A percentile compares a stretch with the other conserved stretches of the same genome.
Evolutionary conservation across 805 yeast genomes (phyloP).

Genomic region (Candida quercuum): DNA sequence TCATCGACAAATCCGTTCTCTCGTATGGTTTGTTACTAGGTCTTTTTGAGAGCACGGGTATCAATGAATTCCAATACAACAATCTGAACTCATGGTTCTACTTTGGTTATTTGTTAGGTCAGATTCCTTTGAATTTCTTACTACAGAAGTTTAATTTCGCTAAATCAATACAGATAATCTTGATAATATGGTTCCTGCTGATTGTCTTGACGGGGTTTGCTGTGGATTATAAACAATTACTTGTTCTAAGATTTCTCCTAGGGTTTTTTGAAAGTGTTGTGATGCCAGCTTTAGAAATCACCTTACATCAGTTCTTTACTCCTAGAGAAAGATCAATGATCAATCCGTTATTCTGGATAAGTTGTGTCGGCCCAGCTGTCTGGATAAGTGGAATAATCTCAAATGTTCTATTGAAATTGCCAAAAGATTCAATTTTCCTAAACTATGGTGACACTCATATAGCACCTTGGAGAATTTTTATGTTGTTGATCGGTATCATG

Average conservation of each 20-base stretch:
- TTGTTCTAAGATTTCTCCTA: constrained; percentile 27
- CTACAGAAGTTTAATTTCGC: neutral
- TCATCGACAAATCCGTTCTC: constrained; percentile 1
- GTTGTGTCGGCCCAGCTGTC: constrained; percentile 30
- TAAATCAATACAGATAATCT: neutral
- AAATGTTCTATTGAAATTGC: constrained; percentile 12
- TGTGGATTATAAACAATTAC: neutral
- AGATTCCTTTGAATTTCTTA: neutral
- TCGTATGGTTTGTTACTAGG: constrained; percentile 2
- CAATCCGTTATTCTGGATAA: constrained; percentile 40
- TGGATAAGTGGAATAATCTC: constrained; percentile 36
- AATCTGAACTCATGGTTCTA: constrained; percentile 4
- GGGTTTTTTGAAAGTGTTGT: constrained; percentile 35
- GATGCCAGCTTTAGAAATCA: constrained; percentile 29
- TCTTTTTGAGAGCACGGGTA: constrained; percentile 1
- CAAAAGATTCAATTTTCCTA: neutral
- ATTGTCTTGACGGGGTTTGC: neutral
- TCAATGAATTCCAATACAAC: constrained; percentile 1
- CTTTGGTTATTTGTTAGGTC: constrained; percentile 1
- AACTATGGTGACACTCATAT: constrained; percentile 6
- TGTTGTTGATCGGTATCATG: constrained; percentile 40
- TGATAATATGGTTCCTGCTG: neutral
- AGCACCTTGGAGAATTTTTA: constrained; percentile 39
- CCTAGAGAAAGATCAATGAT: constrained; percentile 32
- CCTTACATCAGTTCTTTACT: constrained; percentile 36